Base-by-base conservation (phyloP, 1,139 yeast genomes). In the Debaryomyces sp. region DNA sequence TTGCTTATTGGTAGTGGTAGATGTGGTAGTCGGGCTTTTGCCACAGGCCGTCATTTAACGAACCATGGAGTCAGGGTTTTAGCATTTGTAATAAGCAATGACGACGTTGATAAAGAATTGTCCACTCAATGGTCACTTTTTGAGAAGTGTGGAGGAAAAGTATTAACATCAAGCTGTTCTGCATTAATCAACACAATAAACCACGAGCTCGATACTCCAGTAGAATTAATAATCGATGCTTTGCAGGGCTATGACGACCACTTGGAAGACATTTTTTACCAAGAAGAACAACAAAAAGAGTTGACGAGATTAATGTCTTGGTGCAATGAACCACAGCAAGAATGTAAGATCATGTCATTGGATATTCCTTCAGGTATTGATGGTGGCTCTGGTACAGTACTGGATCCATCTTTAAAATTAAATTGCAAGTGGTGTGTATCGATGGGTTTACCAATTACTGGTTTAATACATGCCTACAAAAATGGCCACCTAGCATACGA, bases 351-450 rank as follows among this genome's bases (percentile, higher is more conserved):
- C 12, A 70, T 89, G 72, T 87, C 96, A 0, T 65, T 91, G 24
- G 96, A 90, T 59, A 81, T 89, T 30, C 95, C 96, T 2, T 80
- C 92, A 0, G 97, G 97, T 6, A 74, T 88, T 38, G 96, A 90
- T 60, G 87, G 95, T 7, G 89, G 96, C 4, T 84, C 95, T 0
- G 97, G 96, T 7, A 77, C 84, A 5, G 61, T 70, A 2, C 63
- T 63, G 51, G 68, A 67, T 36, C 56, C 60, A 3, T 54, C 63
- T 17, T 55, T 75, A 43, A 61, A 60, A 32, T 58, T 74, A 22
- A 61, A 61, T 32, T 68, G 83, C 56, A 72, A 70, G 49, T 81
- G 83, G 76, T 78, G 89, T 46, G 78, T 87, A 9, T 85, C 92
- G 33, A 71, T 87, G 64, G 96, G 95, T 1, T 70, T 90, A 56